phyloP scores from a whole-genome alignment of 331 rosid species.

The Phaseolus coccineus region DNA sequence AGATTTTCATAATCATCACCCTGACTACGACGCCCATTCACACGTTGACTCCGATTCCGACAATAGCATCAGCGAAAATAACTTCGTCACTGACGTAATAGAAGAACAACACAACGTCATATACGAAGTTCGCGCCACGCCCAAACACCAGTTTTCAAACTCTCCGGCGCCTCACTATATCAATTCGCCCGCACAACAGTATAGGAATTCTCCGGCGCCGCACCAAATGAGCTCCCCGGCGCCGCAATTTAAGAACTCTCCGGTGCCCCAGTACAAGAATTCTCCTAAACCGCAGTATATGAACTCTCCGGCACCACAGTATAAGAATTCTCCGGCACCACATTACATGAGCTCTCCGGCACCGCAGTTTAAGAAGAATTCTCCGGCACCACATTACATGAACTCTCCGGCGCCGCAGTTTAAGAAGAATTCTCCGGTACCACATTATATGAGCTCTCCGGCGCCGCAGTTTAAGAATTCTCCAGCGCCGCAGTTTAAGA shows the following conservation, averaged over 20 bases:
- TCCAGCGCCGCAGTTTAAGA: not conserved
- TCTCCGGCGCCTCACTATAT: constrained; percentile 20
- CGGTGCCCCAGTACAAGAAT: not conserved
- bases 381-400: not conserved
- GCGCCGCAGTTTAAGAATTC: not conserved
- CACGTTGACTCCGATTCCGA: not conserved
- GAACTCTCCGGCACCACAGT: not conserved
- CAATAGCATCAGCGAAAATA: not conserved
- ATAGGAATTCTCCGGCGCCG: not conserved
- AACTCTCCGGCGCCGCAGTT: not conserved
- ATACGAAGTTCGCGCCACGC: constrained; percentile 28
- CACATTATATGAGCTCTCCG: not conserved
- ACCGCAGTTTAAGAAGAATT: not conserved
- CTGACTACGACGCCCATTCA: not conserved
- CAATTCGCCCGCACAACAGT: constrained; percentile 14
- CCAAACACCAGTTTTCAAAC: not conserved
- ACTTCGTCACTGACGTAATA: not conserved
- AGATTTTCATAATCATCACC: not conserved
- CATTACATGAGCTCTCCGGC: not conserved
- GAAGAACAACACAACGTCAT: not conserved
- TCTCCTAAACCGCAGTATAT: not conserved
- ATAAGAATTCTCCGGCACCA: not conserved
- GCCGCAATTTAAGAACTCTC: not conserved
- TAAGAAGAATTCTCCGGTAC: not conserved
- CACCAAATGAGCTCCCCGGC: not conserved